Percentiles rank a stretch among this genome's conserved stretches.
These are phyloP conservation scores for Colletotrichum camelliae DNA, from an alignment of 2,329 filamentous ascomycete genomes.

Conservation along the genomic window DNA sequence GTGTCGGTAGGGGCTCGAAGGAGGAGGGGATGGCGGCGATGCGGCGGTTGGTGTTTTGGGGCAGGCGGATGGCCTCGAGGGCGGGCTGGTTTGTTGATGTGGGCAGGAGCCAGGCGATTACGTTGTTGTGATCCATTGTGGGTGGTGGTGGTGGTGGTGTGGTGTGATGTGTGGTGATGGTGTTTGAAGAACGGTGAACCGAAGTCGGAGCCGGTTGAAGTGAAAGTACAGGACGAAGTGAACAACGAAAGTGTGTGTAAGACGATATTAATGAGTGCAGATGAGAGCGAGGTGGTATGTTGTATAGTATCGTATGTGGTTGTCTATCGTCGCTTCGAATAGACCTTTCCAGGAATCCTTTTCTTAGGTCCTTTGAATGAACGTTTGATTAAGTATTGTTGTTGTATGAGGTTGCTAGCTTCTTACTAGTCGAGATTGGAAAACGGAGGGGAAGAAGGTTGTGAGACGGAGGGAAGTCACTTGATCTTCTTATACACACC, in stretches of 20 bases:
- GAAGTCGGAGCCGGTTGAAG: background rate
- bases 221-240: background rate
- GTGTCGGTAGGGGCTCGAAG: conserved; percentile 1
- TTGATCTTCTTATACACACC: conserved; percentile 19
- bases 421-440: background rate
- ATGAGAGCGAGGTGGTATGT: background rate
- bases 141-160: background rate
- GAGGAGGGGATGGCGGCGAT: conserved; percentile 7
- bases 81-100: conserved; percentile 20
- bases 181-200: background rate
- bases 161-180: background rate
- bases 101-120: conserved; percentile 23
- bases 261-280: background rate
- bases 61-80: conserved; percentile 14
- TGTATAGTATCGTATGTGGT: background rate
- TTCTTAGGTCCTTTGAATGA: conserved; percentile 1
- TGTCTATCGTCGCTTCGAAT: background rate
- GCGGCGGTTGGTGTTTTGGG: conserved; percentile 9
- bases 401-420: background rate
- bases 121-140: conserved; percentile 15
- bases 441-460: background rate
- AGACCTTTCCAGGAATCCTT: background rate
- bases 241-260: background rate
- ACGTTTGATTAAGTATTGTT: background rate
- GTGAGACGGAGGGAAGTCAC: conserved; percentile 3